A percentile compares a stretch with the other conserved stretches of the same genome.
phyloP scores from a whole-genome alignment of 2,329 filamentous ascomycete species.

The Fusarium decemcellulare region DNA sequence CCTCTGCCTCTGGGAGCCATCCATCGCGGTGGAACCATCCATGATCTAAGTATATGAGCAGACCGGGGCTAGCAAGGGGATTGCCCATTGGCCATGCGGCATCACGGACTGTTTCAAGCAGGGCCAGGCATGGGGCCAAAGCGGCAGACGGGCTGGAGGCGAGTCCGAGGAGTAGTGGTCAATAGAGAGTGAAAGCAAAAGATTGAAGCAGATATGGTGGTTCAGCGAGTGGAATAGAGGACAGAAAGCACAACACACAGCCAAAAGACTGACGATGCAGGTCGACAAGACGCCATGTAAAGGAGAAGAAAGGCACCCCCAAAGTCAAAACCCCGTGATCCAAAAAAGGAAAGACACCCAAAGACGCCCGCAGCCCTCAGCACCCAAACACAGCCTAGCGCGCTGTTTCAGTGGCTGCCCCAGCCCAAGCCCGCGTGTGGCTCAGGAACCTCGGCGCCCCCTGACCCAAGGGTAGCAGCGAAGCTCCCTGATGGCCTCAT shows the following conservation, averaged over 20 bases:
- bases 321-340: constrained; percentile 9
- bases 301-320: neutral
- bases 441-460: constrained; percentile 19
- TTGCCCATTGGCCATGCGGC: constrained; percentile 38
- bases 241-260: neutral
- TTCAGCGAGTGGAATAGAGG: neutral
- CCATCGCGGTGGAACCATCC: constrained; percentile 36
- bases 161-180: neutral
- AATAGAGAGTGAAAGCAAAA: neutral
- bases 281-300: neutral
- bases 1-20: constrained; percentile 33
- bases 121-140: constrained; percentile 25
- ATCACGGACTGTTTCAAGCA: constrained; percentile 36
- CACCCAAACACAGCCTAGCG: constrained; percentile 33
- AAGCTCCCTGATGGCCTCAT: neutral
- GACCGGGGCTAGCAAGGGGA: constrained; percentile 19
- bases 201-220: neutral
- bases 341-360: constrained; percentile 18
- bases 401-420: constrained; percentile 41
- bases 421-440: constrained; percentile 34
- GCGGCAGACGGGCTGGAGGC: constrained; percentile 2
- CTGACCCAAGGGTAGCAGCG: neutral
- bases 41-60: constrained; percentile 31
- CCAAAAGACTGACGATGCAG: neutral
- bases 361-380: constrained; percentile 9